phyloP scores from a whole-genome alignment of 495 filamentous ascomycete species.

The Filosporella fistucella region DNA sequence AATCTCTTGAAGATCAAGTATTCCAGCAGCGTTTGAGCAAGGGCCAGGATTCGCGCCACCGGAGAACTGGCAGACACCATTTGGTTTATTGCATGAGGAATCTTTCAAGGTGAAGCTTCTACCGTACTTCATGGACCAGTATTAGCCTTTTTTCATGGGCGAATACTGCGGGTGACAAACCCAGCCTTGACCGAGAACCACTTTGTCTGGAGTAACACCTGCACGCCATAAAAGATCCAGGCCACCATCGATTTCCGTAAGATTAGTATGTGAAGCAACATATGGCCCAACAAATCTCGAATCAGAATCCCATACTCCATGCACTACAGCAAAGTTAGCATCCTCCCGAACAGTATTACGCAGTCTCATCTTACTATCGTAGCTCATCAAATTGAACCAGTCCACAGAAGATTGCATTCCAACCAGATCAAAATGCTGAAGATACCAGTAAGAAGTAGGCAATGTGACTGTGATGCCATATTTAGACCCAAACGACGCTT shows the following conservation, averaged over 20 bases:
- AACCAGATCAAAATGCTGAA: slow-evolving; percentile 42
- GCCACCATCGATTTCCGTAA: slow-evolving; percentile 33
- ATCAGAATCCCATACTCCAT: slow-evolving; percentile 33
- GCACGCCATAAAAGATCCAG: slow-evolving; percentile 32
- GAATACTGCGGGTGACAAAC: too few relatives aligned
- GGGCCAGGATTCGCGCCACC: slow-evolving; percentile 2
- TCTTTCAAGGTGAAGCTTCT: not conserved
- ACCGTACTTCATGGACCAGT: too few relatives aligned
- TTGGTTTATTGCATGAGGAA: not conserved
- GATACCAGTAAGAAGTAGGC: slow-evolving; percentile 49
- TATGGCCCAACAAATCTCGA: slow-evolving; percentile 28
- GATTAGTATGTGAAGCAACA: slow-evolving; percentile 27
- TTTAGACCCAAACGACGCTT: slow-evolving; percentile 27
- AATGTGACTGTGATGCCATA: slow-evolving; percentile 38
- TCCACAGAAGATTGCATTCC: slow-evolving; percentile 31
- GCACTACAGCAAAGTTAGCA: not conserved
- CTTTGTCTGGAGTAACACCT: slow-evolving; percentile 26
- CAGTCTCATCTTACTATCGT: slow-evolving; percentile 34
- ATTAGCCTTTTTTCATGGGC: too few relatives aligned
- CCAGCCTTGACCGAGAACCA: slow-evolving; percentile 38
- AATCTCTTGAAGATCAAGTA: slow-evolving; percentile 9
- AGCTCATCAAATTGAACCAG: slow-evolving; percentile 54
- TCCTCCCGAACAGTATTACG: too few relatives aligned
- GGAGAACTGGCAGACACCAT: slow-evolving; percentile 3
- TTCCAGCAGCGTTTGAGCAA: slow-evolving; percentile 1